Conservation (phyloP, 148 eudicot species). For the Camellia lanceoleosa region DNA sequence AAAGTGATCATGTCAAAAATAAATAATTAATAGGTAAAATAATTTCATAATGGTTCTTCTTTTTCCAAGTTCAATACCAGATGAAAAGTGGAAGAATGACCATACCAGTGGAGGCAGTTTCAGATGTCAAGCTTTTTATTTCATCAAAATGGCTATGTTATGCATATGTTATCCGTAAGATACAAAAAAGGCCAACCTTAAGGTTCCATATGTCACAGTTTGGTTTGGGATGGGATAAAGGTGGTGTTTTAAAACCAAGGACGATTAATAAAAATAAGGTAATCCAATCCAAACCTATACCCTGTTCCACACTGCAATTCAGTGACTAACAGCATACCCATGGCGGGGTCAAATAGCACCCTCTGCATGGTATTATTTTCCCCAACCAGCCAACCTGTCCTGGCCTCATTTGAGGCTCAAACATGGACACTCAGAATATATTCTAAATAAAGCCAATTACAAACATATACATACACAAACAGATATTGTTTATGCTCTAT, state of each 20-base stretch:
- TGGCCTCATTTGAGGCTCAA: background rate
- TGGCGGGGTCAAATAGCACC: background rate
- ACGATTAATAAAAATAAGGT: too few relatives aligned
- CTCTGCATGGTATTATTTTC: background rate
- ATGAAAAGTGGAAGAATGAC: too few relatives aligned
- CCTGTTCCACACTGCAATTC: background rate
- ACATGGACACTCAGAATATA: background rate
- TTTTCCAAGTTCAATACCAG: background rate
- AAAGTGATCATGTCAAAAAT: background rate
- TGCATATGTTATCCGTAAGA: too few relatives aligned
- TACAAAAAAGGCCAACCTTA: too few relatives aligned
- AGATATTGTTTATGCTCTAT: background rate
- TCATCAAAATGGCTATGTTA: too few relatives aligned
- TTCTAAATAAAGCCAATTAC: background rate
- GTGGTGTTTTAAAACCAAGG: too few relatives aligned
- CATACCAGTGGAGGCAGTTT: too few relatives aligned
- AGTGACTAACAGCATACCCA: background rate
- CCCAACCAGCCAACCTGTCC: background rate
- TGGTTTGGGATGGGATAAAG: too few relatives aligned
- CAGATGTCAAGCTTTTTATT: too few relatives aligned
- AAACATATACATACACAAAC: background rate
- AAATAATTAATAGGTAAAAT: background rate
- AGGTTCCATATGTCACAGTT: too few relatives aligned
- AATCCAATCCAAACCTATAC: too few relatives aligned
- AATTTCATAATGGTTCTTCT: background rate